Evolutionary conservation across 2,329 filamentous ascomycete genomes (phyloP).

Genomic region (Mariannaea sp.): DNA sequence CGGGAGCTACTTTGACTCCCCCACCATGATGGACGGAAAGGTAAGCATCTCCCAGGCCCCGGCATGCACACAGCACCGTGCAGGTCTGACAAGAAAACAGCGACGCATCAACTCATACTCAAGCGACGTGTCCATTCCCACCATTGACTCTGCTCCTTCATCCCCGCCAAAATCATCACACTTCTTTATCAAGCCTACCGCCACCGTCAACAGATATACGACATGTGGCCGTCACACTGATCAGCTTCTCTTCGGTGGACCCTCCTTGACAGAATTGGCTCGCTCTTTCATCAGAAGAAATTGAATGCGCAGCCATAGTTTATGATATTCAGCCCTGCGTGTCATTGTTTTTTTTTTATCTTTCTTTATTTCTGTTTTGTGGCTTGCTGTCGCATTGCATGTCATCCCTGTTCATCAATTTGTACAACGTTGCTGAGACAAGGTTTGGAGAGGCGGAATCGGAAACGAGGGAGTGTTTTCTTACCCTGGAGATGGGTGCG

Average conservation of each 20-base stretch:
- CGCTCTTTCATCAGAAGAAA: constrained; percentile 47
- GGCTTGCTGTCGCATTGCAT: constrained; percentile 12
- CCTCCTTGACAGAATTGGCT: constrained; percentile 51
- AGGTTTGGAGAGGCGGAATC: constrained; percentile 14
- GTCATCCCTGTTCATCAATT: constrained; percentile 8
- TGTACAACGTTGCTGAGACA: constrained; percentile 34
- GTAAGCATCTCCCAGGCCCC: constrained; percentile 18
- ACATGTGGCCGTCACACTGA: constrained; percentile 61
- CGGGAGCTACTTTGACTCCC: constrained; percentile 31
- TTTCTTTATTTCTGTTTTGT: constrained; percentile 3
- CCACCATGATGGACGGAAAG: constrained; percentile 33
- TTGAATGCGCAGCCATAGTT: constrained; percentile 16
- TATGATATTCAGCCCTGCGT: background rate
- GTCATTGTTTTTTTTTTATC: constrained; percentile 7
- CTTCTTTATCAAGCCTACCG: constrained; percentile 44
- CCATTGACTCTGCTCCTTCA: constrained; percentile 31
- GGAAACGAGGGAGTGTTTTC: constrained; percentile 23
- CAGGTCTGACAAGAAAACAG: constrained; percentile 30
- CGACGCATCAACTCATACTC: constrained; percentile 40
- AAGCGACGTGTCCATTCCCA: constrained; percentile 32
- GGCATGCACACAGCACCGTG: background rate
- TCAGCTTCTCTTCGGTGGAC: constrained; percentile 57
- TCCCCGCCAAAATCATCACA: constrained; percentile 41
- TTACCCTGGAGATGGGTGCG: constrained; percentile 11
- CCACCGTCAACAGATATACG: constrained; percentile 56